These are phyloP conservation scores for Datura wrightii DNA, from an alignment of 257 asterid genomes.

Conservation along the genomic window DNA sequence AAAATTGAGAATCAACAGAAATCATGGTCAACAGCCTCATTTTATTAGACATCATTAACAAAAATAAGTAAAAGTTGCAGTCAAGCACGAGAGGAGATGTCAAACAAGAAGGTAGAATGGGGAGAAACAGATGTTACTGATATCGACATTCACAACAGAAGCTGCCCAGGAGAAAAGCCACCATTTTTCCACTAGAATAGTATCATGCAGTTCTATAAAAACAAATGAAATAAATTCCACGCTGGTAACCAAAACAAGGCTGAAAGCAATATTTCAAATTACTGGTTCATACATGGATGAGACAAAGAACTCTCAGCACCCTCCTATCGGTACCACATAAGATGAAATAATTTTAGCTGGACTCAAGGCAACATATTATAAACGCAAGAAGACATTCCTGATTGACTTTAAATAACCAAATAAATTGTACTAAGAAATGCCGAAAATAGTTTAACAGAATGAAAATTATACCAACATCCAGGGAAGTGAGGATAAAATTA, in stretches of 20 bases:
- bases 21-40: slow-evolving; percentile 6
- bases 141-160: background rate
- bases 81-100: slow-evolving; percentile 8
- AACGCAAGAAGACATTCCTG: background rate
- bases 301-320: background rate
- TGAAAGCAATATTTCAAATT: background rate
- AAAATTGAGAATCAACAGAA: slow-evolving; percentile 17
- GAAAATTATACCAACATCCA: background rate
- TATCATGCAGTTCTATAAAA: slow-evolving; percentile 5
- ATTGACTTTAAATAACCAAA: background rate
- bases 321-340: background rate
- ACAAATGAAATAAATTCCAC: background rate
- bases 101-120: background rate
- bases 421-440: background rate
- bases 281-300: slow-evolving; percentile 7
- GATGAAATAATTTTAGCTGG: slow-evolving; percentile 13
- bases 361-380: background rate
- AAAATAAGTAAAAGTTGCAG: background rate
- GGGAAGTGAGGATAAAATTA: background rate
- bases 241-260: slow-evolving; percentile 14
- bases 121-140: background rate
- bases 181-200: background rate
- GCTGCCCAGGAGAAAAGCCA: slow-evolving; percentile 19
- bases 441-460: background rate
- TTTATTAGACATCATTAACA: slow-evolving; percentile 20